Percentiles rank a stretch among this genome's conserved stretches.
Conservation (phyloP, 495 filamentous ascomycete species). For the Talaromyces borbonicus region DNA sequence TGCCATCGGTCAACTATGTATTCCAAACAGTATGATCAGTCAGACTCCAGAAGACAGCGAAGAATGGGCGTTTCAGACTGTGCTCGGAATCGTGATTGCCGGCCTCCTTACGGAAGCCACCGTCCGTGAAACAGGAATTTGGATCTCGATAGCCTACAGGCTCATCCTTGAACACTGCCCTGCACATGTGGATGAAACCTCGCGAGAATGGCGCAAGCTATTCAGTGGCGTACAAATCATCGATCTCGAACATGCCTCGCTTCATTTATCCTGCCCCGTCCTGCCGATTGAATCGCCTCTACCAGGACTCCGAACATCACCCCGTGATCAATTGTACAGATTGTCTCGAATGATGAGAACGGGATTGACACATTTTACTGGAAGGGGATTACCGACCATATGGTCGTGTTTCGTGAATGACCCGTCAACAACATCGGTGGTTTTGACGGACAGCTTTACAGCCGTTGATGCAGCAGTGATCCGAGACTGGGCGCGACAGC, state of each 20-base stretch:
- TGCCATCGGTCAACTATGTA: constrained; percentile 5
- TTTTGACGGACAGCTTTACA: not conserved
- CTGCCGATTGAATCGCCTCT: constrained; percentile 7
- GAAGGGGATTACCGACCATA: constrained; percentile 6
- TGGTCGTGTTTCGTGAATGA: constrained; percentile 6
- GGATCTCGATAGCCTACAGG: constrained; percentile 7
- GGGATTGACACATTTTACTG: constrained; percentile 8
- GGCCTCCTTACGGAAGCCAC: constrained; percentile 6
- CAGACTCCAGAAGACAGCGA: constrained; percentile 2
- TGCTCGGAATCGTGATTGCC: constrained; percentile 6
- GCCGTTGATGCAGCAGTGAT: constrained; percentile 6
- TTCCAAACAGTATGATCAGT: constrained; percentile 1
- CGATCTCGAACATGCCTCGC: constrained; percentile 7
- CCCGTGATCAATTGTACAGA: constrained; percentile 6
- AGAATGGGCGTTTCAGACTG: constrained; percentile 7
- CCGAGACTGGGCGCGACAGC: constrained; percentile 6
- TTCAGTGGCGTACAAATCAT: constrained; percentile 8
- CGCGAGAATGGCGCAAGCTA: constrained; percentile 8
- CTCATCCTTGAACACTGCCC: constrained; percentile 7
- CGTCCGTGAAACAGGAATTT: constrained; percentile 5
- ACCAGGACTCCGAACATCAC: constrained; percentile 5
- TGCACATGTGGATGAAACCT: constrained; percentile 8
- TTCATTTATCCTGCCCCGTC: constrained; percentile 7
- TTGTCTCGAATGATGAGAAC: constrained; percentile 5
- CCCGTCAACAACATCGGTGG: not conserved